Base-by-base conservation (phyloP, 1,284 basidiomycete species). In the Rhizopogon parksii region DNA sequence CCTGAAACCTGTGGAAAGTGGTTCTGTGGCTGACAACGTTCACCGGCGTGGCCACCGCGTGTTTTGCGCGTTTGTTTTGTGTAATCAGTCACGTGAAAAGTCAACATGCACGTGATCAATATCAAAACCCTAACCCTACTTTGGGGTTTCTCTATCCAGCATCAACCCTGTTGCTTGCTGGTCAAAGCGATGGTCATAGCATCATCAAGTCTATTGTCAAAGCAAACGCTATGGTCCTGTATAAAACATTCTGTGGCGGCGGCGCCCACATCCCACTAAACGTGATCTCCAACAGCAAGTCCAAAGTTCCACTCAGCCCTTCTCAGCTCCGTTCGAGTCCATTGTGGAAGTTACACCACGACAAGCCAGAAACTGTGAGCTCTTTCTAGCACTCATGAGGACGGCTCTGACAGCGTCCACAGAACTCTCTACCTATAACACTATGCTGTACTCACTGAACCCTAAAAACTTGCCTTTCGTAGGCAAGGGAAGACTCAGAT, bases 1-100 rank as follows among this genome's bases (percentile, higher is more conserved):
- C 25, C 43, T 52, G 27, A 27, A 32, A n/a, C 30, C 12, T 32
- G 30, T 32, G 30, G 30, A 32, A 8, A 25, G 30, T 14, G 21
- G 21, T 11, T 39, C 30, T 35, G 15, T 51, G 60, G 63, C 60
- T 65, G 57, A 60, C 62, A 47, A 46, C 51, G 49, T 46, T 46
- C 47, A 19, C 42, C 47, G 53, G 60, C 61, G 55, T 53, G 60
- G 43, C 42, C 6, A 34, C 51, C 36, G 52, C 46, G 15, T 40
- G 36, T 36, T 47, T 39, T 14, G 52, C 64, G 65, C 67, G 64
- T 65, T 52, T 56, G 48, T 63, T 32, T 24, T 63, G 66, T 32
- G 46, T 63, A 63, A 63, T 11, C 0, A 4, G 6, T 68, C 64
- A 65, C 64, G 66, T 68, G 64, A 0, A 49, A 56, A 49, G 0